Evolutionary conservation across 345 rosid genomes (phyloP).

Genomic region (Raphanus sativus): DNA sequence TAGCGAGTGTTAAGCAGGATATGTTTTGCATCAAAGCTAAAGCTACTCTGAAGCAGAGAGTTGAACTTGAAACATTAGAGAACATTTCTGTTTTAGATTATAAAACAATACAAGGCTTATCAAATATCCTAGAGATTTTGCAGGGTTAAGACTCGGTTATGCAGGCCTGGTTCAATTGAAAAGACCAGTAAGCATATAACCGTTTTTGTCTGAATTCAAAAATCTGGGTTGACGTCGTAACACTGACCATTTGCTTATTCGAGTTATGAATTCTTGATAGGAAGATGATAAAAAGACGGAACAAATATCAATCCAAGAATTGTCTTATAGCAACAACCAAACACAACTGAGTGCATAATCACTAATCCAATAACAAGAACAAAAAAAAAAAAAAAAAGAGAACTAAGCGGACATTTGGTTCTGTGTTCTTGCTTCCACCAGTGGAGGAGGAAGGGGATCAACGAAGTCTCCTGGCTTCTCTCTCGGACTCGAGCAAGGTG

Average conservation of each 20-base stretch:
- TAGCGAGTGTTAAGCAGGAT: neutral
- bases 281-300: neutral
- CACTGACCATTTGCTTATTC: neutral
- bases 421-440: neutral
- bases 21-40: no score
- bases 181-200: neutral
- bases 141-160: neutral
- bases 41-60: neutral
- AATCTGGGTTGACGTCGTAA: no score
- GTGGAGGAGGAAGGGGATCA: neutral
- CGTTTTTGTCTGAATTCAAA: neutral
- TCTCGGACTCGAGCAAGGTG: slow-evolving; percentile 45
- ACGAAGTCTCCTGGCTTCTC: slow-evolving; percentile 45
- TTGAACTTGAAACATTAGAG: neutral
- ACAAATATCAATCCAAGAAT: slow-evolving; percentile 8
- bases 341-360: neutral
- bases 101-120: neutral
- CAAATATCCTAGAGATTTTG: neutral
- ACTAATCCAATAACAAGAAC: slow-evolving; percentile 3
- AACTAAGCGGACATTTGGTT: neutral
- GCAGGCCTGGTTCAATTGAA: neutral
- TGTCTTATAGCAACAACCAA: slow-evolving; percentile 22
- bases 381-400: neutral
- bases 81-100: neutral
- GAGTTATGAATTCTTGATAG: neutral